A percentile compares a stretch with the other conserved stretches of the same genome.
Evolutionary conservation across 176 grass and related monocot genomes (phyloP).

Genomic region (Phoenix dactylifera): DNA sequence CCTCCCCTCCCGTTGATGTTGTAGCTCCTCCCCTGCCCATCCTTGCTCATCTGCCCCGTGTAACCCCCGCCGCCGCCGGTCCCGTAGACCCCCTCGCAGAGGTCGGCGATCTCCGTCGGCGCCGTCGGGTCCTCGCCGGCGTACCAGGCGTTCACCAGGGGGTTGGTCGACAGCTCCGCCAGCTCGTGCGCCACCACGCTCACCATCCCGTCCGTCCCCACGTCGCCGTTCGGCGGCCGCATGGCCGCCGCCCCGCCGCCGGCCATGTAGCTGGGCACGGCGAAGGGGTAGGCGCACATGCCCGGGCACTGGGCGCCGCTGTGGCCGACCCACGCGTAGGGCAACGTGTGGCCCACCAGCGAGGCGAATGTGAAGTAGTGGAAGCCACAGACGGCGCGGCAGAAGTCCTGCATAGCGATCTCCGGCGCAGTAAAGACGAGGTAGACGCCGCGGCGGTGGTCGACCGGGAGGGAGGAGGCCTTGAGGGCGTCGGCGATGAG

Average conservation of each 20-base stretch:
- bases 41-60: constrained; percentile 15
- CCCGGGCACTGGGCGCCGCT: constrained; percentile 9
- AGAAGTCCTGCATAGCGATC: constrained; percentile 7
- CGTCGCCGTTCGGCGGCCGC: background rate
- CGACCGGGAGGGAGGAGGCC: constrained; percentile 4
- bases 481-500: constrained; percentile 9
- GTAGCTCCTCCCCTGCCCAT: constrained; percentile 3
- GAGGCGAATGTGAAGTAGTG: constrained; percentile 8
- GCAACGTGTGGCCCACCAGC: constrained; percentile 7
- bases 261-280: background rate
- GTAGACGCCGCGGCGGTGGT: constrained; percentile 6
- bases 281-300: constrained; percentile 1
- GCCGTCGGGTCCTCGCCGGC: constrained; percentile 3
- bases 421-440: constrained; percentile 6
- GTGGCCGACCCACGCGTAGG: constrained; percentile 14
- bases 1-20: constrained; percentile 7
- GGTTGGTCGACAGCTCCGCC: too few species aligned
- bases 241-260: background rate
- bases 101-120: constrained; percentile 1
- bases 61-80: constrained; percentile 3
- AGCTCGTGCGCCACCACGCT: too few species aligned
- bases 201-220: too few species aligned
- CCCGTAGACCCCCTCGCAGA: constrained; percentile 1
- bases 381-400: constrained; percentile 7
- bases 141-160: background rate